Conservation (phyloP, 2,329 filamentous ascomycete genomes). For the Clarireedia hainanense region DNA sequence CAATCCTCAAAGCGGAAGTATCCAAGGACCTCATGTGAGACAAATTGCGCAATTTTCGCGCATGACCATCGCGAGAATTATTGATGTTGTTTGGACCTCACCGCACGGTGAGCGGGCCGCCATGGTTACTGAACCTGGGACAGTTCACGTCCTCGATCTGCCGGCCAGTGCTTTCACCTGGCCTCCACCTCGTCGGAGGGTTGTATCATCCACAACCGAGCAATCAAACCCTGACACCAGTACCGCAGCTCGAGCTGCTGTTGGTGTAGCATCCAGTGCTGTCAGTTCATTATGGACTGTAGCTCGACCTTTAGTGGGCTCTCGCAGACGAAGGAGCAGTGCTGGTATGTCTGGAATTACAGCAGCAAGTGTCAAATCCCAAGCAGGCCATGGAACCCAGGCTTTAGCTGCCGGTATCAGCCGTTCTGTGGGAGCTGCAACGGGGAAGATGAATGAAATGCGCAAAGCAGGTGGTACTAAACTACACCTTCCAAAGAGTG, state of each 20-base stretch:
- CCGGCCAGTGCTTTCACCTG: conserved; percentile 76
- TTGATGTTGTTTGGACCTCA: conserved; percentile 82
- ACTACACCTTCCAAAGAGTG: conserved; percentile 58
- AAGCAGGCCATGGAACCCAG: conserved; percentile 63
- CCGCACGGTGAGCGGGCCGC: conserved; percentile 77
- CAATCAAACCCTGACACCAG: conserved; percentile 31
- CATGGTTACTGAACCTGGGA: conserved; percentile 90
- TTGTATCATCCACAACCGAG: conserved; percentile 12
- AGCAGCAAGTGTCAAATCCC: conserved; percentile 28
- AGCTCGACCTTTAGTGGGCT: conserved; percentile 26
- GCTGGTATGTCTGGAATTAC: conserved; percentile 25
- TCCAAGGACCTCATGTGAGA: conserved; percentile 54
- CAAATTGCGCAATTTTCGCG: conserved; percentile 84
- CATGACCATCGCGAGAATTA: conserved; percentile 83
- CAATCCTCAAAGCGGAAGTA: conserved; percentile 35
- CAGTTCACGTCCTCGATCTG: conserved; percentile 85
- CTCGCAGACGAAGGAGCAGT: conserved; percentile 27
- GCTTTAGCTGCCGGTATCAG: conserved; percentile 67
- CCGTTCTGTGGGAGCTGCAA: conserved; percentile 61
- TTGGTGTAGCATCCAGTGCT: conserved; percentile 27
- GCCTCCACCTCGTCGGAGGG: conserved; percentile 53
- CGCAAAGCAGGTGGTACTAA: conserved; percentile 67
- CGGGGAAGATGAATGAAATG: conserved; percentile 63
- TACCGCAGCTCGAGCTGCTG: conserved; percentile 40
- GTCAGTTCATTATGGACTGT: conserved; percentile 28